A percentile compares a stretch with the other conserved stretches of the same genome.
phyloP scores from a whole-genome alignment of 2,329 filamentous ascomycete species.

The Macrophomina tecta region DNA sequence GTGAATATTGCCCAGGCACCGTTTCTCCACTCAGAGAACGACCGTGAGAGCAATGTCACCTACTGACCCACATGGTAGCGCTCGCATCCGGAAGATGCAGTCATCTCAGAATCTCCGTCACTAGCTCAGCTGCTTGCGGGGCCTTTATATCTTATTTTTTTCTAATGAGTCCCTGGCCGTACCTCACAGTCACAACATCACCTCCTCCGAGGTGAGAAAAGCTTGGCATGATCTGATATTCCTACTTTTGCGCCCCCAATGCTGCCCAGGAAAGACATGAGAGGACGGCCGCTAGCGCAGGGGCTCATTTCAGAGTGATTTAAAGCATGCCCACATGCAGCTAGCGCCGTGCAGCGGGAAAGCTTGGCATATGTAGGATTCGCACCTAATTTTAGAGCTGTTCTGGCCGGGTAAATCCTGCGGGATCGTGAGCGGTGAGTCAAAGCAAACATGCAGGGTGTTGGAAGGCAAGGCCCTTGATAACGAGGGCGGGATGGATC shows the following conservation, averaged over 20 bases:
- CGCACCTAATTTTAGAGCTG: constrained; percentile 16
- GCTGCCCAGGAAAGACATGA: not conserved
- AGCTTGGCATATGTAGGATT: constrained; percentile 17
- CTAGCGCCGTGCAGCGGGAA: constrained; percentile 1
- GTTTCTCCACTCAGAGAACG: not conserved
- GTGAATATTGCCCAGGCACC: not conserved
- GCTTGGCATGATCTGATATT: constrained; percentile 6
- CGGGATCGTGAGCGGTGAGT: not conserved
- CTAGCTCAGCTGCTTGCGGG: no score
- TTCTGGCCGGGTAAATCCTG: constrained; percentile 9
- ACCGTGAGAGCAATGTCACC: not conserved
- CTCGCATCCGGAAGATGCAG: not conserved
- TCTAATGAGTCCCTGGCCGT: not conserved
- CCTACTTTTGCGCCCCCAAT: not conserved
- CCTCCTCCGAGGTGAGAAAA: not conserved
- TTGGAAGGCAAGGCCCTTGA: no score
- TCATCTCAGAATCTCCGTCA: not conserved
- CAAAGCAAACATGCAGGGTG: not conserved
- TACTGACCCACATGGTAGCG: not conserved
- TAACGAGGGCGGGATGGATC: not conserved
- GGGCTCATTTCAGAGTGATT: constrained; percentile 21
- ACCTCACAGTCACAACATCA: not conserved
- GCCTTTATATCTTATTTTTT: no score
- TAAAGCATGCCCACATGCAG: not conserved
- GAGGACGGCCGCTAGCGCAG: constrained; percentile 20